Percentiles rank a stretch among this genome's conserved stretches.
These are phyloP conservation scores for Papiliotrema laurentii DNA, from an alignment of 1,284 basidiomycete species.

Conservation along the genomic window DNA sequence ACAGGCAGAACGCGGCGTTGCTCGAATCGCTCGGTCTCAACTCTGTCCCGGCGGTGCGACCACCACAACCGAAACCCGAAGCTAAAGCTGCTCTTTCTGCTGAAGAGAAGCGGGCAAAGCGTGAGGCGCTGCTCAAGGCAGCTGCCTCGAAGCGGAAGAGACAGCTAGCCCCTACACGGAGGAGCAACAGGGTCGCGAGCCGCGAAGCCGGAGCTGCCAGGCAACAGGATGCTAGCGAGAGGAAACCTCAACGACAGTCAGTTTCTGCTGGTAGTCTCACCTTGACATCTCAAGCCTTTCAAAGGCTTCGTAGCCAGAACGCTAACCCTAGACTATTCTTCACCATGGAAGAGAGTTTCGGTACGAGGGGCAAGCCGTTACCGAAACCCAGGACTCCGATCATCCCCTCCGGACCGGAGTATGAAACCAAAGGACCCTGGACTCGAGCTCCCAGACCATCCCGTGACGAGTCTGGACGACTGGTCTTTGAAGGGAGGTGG, in stretches of 20 bases:
- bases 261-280: too few relatives aligned
- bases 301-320: too few relatives aligned
- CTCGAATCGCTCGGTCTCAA: slow-evolving; percentile 28
- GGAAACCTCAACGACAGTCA: not conserved
- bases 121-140: slow-evolving; percentile 8
- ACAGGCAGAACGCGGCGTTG: slow-evolving; percentile 23
- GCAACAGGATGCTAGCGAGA: not conserved
- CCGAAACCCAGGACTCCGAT: too few relatives aligned
- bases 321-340: too few relatives aligned
- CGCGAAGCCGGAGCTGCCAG: slow-evolving; percentile 2
- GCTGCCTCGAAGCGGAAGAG: slow-evolving; percentile 10
- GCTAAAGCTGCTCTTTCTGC: slow-evolving; percentile 8
- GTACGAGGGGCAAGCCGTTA: too few relatives aligned
- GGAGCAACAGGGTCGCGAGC: slow-evolving; percentile 22
- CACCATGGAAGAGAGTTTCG: too few relatives aligned
- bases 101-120: slow-evolving; percentile 11
- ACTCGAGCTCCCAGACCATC: slow-evolving; percentile 25
- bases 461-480: slow-evolving; percentile 31
- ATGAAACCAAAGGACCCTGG: slow-evolving; percentile 1
- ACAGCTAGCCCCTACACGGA: slow-evolving; percentile 16
- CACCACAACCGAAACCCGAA: slow-evolving; percentile 1
- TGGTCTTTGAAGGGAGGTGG: slow-evolving; percentile 48
- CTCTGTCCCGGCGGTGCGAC: slow-evolving; percentile 5
- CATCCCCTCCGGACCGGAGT: slow-evolving; percentile 14
- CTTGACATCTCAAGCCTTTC: too few relatives aligned